A percentile compares a stretch with the other conserved stretches of the same genome.
These are phyloP conservation scores for Suhomyces bokatorum DNA, from an alignment of 1,139 yeast species.

Conservation along the genomic window DNA sequence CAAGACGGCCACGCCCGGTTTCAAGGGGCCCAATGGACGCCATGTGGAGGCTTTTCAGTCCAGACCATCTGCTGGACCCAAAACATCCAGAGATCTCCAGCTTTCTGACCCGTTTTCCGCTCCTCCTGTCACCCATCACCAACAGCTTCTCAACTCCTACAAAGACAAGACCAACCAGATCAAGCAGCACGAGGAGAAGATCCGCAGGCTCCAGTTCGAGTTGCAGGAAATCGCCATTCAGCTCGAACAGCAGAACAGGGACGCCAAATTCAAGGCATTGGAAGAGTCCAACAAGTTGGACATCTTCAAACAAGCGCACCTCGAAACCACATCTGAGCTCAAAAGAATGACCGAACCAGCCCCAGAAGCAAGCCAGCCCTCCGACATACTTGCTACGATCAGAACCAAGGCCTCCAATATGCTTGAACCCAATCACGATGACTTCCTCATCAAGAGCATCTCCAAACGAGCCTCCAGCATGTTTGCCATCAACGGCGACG, in stretches of 20 bases:
- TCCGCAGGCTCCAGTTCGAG: constrained; percentile 28
- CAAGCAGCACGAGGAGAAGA: constrained; percentile 25
- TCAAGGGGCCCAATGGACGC: not conserved
- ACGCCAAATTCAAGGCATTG: constrained; percentile 12
- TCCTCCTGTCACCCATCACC: not conserved
- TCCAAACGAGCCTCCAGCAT: constrained; percentile 11
- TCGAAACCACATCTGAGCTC: constrained; percentile 15
- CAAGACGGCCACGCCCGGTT: not conserved
- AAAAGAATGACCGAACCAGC: constrained; percentile 1
- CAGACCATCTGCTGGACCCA: not conserved
- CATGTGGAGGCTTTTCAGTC: not conserved
- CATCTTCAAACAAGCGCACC: constrained; percentile 14
- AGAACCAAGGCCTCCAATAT: constrained; percentile 9
- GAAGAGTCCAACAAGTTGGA: constrained; percentile 8
- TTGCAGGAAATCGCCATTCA: constrained; percentile 29
- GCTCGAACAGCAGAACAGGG: constrained; percentile 19
- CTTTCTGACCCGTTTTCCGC: constrained; percentile 4
- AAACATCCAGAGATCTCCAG: constrained; percentile 1
- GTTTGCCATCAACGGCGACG: constrained; percentile 6
- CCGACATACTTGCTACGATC: constrained; percentile 3
- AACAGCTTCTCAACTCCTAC: constrained; percentile 17
- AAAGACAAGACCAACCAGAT: constrained; percentile 29
- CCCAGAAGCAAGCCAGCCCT: not conserved
- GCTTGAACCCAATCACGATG: constrained; percentile 11
- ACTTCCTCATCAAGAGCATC: constrained; percentile 5